phyloP scores from a whole-genome alignment of 2,329 filamentous ascomycete genomes.

The Orbilia brochopaga region DNA sequence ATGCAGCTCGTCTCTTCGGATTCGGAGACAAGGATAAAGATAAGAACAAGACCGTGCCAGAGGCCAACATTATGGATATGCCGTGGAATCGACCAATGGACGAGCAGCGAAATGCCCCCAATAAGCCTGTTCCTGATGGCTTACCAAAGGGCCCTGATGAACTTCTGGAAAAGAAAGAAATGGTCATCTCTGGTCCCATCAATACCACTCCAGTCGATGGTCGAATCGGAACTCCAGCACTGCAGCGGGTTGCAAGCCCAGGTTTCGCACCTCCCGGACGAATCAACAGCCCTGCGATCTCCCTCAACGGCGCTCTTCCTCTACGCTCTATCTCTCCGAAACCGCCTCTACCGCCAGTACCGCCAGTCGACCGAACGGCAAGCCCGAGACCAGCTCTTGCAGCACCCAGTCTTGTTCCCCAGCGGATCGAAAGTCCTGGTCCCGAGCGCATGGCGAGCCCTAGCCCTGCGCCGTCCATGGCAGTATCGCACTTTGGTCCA shows the following conservation, averaged over 20 bases:
- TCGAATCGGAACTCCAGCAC: conserved; percentile 44
- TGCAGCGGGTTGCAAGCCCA: conserved; percentile 43
- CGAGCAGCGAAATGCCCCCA: conserved; percentile 24
- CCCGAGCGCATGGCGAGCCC: conserved; percentile 43
- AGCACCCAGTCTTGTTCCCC: conserved; percentile 16
- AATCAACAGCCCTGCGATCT: conserved; percentile 43
- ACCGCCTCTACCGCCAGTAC: conserved; percentile 12
- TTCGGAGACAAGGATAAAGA: conserved; percentile 46
- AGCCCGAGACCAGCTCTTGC: conserved; percentile 26
- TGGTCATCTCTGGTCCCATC: conserved; percentile 48
- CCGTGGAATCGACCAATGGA: conserved; percentile 47
- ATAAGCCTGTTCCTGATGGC: conserved; percentile 18
- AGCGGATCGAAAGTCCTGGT: conserved; percentile 40
- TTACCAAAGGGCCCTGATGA: conserved; percentile 9
- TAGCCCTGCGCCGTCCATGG: conserved; percentile 44
- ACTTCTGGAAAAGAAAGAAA: conserved; percentile 39
- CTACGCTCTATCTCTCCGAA: conserved; percentile 40
- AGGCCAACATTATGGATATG: conserved; percentile 51
- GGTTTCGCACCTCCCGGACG: conserved; percentile 40
- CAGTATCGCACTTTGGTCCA: conserved; percentile 29
- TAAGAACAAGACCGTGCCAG: conserved; percentile 28
- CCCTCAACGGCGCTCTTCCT: conserved; percentile 30
- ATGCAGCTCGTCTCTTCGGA: conserved; percentile 43
- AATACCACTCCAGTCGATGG: conserved; percentile 46
- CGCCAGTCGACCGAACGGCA: conserved; percentile 30